Conservation (phyloP, 306 rosid species). For the Ceratonia siliqua region DNA sequence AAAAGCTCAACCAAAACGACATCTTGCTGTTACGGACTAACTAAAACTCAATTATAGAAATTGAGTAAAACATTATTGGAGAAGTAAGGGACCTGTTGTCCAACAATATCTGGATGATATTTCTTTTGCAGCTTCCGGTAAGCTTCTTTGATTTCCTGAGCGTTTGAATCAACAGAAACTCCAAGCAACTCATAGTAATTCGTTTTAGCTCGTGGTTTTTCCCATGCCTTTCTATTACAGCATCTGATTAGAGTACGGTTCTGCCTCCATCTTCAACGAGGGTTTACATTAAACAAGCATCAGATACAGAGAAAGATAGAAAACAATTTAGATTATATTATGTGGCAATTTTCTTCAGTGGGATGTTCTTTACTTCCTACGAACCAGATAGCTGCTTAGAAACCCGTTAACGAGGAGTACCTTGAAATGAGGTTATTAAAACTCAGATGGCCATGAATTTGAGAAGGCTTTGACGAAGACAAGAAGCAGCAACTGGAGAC, state of each 20-base stretch:
- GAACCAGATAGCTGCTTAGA: not conserved
- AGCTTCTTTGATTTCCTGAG: slow-evolving; percentile 63
- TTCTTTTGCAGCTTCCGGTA: slow-evolving; percentile 80
- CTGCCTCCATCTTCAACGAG: slow-evolving; percentile 45
- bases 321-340: not conserved
- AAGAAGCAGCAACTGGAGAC: slow-evolving; percentile 33
- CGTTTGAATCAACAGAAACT: slow-evolving; percentile 62
- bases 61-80: not conserved
- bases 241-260: slow-evolving; percentile 47
- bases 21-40: not conserved
- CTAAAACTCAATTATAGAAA: not conserved
- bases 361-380: not conserved
- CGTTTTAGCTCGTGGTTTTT: slow-evolving; percentile 31
- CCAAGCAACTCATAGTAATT: slow-evolving; percentile 74
- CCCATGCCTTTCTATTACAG: slow-evolving; percentile 38
- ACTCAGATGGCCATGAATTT: slow-evolving; percentile 35
- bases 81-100: slow-evolving; percentile 58
- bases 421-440: slow-evolving; percentile 45
- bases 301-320: not conserved
- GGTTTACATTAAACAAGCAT: not conserved
- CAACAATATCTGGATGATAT: slow-evolving; percentile 77
- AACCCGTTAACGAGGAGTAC: slow-evolving; percentile 37
- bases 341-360: not conserved
- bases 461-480: slow-evolving; percentile 37
- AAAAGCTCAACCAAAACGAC: not conserved